Percentiles rank a stretch among this genome's conserved stretches.
Evolutionary conservation across 768 basidiomycete genomes (phyloP).

Genomic region (Fomitopsis serialis): DNA sequence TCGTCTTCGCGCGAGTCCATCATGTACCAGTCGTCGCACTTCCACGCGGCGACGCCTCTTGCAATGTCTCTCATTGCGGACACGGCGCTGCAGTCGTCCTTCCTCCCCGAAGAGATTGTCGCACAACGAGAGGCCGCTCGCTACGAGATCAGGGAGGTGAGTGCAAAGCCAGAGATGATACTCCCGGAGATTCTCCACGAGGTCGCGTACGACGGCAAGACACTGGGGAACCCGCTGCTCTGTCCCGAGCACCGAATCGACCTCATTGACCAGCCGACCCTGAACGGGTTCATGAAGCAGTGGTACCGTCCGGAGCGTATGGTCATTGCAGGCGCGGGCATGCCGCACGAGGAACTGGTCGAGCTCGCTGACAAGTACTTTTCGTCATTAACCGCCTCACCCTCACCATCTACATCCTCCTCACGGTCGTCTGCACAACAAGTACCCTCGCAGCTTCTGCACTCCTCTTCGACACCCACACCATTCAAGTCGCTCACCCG

Average conservation of each 20-base stretch:
- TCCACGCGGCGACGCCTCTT: constrained; percentile 72
- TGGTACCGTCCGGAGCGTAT: constrained; percentile 95
- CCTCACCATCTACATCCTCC: constrained; percentile 19
- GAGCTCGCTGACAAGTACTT: constrained; percentile 83
- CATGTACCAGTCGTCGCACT: constrained; percentile 97
- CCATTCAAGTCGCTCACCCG: constrained; percentile 66
- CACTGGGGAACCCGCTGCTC: constrained; percentile 85
- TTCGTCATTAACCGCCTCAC: constrained; percentile 48
- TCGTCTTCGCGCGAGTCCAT: constrained; percentile 90
- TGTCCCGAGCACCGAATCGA: constrained; percentile 84
- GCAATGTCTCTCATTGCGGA: constrained; percentile 89
- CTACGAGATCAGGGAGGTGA: constrained; percentile 89
- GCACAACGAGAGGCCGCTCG: constrained; percentile 81
- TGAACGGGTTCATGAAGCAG: constrained; percentile 60
- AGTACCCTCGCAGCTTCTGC: constrained; percentile 54
- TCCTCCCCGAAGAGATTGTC: constrained; percentile 73
- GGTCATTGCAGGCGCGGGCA: constrained; percentile 92
- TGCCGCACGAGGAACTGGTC: constrained; percentile 85
- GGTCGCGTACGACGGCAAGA: constrained; percentile 73
- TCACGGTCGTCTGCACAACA: constrained; percentile 18
- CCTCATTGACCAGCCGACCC: constrained; percentile 51
- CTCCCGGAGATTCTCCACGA: constrained; percentile 86
- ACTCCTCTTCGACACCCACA: constrained; percentile 41
- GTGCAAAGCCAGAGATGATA: constrained; percentile 86
- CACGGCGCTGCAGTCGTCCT: constrained; percentile 76